Base-by-base conservation (phyloP, 345 rosid species). In the Brassica cretica region DNA sequence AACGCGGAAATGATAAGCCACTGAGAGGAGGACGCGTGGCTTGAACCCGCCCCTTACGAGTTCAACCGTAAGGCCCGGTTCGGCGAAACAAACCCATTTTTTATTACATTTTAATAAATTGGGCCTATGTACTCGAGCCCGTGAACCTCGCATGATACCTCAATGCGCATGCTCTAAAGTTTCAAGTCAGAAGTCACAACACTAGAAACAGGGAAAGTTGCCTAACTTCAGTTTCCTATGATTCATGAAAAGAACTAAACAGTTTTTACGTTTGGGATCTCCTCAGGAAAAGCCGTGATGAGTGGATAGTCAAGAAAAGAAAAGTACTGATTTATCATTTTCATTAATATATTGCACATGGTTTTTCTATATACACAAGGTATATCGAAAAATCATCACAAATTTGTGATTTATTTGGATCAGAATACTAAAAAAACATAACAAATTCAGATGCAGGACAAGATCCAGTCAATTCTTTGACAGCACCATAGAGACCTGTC, bases 131-230 rank as follows among this genome's bases (percentile, higher is more conserved):
- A n/a, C n/a, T n/a, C n/a, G n/a, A n/a, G n/a, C n/a, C n/a, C n/a
- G n/a, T n/a, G n/a, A n/a, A n/a, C n/a, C n/a, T n/a, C n/a, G n/a
- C n/a, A n/a, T n/a, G n/a, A n/a, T n/a, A n/a, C n/a, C n/a, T n/a
- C n/a, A n/a, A n/a, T n/a, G n/a, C n/a, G n/a, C n/a, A n/a, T n/a
- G n/a, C n/a, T n/a, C n/a, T n/a, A 27, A 25, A 25, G 29, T 88
- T 66, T 96, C 93, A 6, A 75, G 27, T 69, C 15, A 8, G 12
- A n/a, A 70, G 78, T 19, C 71, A 70, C 66, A 71, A 25, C 63
- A 64, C 19, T 5, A 19, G 44, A 41, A 41, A 64, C 18, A 69
- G 0, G 19, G 25, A 53, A 53, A 53, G 24, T 51, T 51, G 58
- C 24, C 60, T 55, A 55, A 6, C 60, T 55, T 16, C 24, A 55